phyloP scores from a whole-genome alignment of 2,329 filamentous ascomycete genomes.

The Colletotrichum sp. region DNA sequence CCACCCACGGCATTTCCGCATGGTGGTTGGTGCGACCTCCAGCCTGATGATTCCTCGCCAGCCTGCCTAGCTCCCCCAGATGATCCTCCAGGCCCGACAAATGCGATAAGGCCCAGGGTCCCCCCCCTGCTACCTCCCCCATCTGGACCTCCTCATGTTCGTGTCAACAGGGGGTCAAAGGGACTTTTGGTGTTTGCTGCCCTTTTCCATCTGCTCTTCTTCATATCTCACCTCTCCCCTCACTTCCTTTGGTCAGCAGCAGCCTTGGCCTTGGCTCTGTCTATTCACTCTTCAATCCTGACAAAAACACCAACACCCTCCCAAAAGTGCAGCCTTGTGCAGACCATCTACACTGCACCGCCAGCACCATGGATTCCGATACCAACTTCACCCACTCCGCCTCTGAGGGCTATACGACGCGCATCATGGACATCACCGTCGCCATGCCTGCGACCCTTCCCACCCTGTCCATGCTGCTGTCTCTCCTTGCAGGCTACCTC shows the following conservation, averaged over 20 bases:
- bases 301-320: neutral
- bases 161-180: neutral
- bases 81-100: neutral
- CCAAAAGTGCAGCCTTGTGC: neutral
- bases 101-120: neutral
- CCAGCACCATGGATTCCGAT: neutral
- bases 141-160: neutral
- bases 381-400: neutral
- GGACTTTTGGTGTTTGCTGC: neutral
- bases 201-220: neutral
- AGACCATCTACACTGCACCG: neutral
- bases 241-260: neutral
- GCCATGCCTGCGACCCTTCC: neutral
- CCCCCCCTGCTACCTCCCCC: neutral
- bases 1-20: neutral
- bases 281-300: neutral
- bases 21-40: neutral
- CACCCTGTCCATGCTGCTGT: neutral
- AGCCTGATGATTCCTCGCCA: neutral
- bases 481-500: conserved; percentile 33
- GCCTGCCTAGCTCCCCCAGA: neutral
- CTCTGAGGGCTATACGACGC: neutral
- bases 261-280: neutral
- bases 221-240: neutral
- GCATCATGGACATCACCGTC: neutral